These are phyloP conservation scores for Artomyces pyxidatus DNA, from an alignment of 768 basidiomycete genomes.

Conservation along the genomic window DNA sequence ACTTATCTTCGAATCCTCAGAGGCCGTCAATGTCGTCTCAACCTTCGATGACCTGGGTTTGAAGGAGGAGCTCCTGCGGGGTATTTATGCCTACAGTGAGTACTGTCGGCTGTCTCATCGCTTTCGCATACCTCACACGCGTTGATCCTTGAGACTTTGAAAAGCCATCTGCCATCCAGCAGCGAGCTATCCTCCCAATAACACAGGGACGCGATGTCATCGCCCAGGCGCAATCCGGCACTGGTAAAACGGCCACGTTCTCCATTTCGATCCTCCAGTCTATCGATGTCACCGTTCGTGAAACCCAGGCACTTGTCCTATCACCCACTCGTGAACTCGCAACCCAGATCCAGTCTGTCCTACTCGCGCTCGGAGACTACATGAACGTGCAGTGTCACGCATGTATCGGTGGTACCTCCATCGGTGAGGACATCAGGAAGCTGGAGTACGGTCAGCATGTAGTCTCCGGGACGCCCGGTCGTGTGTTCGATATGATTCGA, in stretches of 20 bases:
- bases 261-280: constrained; percentile 97
- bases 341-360: constrained; percentile 97
- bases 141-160: constrained; percentile 61
- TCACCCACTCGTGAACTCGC: constrained; percentile 98
- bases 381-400: constrained; percentile 99
- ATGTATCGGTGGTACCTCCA: constrained; percentile 94
- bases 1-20: constrained; percentile 93
- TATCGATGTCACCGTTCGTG: constrained; percentile 90
- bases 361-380: constrained; percentile 94
- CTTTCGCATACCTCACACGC: constrained; percentile 2
- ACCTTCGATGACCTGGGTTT: constrained; percentile 87
- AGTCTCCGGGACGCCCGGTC: constrained; percentile 93
- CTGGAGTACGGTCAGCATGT: constrained; percentile 97
- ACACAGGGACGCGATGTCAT: constrained; percentile 96
- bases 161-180: constrained; percentile 97
- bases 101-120: constrained; percentile 10
- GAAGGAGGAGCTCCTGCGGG: constrained; percentile 92
- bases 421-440: constrained; percentile 96
- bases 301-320: constrained; percentile 93
- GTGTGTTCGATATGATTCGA: constrained; percentile 99
- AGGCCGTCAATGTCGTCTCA: constrained; percentile 81
- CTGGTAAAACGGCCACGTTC: constrained; percentile 99
- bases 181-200: constrained; percentile 95
- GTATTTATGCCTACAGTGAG: constrained; percentile 96
- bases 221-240: constrained; percentile 97